Evolutionary conservation across 2,329 filamentous ascomycete genomes (phyloP).

Genomic region (Huntiella decipiens): DNA sequence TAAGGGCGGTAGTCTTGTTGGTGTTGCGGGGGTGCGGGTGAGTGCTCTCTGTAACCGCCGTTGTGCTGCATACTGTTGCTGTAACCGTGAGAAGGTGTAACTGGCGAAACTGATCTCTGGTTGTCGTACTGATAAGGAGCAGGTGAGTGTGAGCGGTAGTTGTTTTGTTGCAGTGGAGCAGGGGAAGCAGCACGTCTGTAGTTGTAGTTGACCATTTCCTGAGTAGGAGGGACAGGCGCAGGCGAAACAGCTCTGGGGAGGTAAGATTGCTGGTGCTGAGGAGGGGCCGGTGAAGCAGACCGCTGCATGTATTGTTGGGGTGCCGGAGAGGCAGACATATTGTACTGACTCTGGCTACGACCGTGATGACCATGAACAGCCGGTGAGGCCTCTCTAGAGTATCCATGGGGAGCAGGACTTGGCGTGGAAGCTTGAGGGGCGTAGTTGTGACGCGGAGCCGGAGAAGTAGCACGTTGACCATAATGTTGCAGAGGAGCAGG

Average conservation of each 20-base stretch:
- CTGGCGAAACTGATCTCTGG: conserved; percentile 21
- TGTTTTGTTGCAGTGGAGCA: conserved; percentile 8
- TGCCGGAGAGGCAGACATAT: conserved; percentile 16
- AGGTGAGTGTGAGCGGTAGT: conserved; percentile 13
- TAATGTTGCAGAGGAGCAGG: conserved; percentile 6
- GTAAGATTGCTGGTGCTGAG: conserved; percentile 15
- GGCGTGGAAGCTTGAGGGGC: conserved; percentile 11
- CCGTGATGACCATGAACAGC: conserved; percentile 16
- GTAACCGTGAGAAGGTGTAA: conserved; percentile 17
- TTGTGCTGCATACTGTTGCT: conserved; percentile 2
- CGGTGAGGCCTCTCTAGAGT: conserved; percentile 15
- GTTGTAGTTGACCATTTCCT: conserved; percentile 11
- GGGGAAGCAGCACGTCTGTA: conserved; percentile 14
- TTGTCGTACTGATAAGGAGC: conserved; percentile 13
- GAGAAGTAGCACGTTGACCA: conserved; percentile 3
- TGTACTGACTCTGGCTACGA: conserved; percentile 10
- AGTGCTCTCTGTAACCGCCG: conserved; percentile 13
- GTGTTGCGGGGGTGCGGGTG: conserved; percentile 7
- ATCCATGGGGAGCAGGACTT: conserved; percentile 11
- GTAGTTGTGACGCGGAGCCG: conserved; percentile 5
- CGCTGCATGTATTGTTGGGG: conserved; percentile 15
- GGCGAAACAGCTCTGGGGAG: conserved; percentile 22
- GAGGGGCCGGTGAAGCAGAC: conserved; percentile 17
- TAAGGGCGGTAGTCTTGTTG: conserved; percentile 18
- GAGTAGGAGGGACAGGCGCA: conserved; percentile 16